These are phyloP conservation scores for Myxozyma vanderwaltii DNA, from an alignment of 805 yeast species.

Conservation along the genomic window DNA sequence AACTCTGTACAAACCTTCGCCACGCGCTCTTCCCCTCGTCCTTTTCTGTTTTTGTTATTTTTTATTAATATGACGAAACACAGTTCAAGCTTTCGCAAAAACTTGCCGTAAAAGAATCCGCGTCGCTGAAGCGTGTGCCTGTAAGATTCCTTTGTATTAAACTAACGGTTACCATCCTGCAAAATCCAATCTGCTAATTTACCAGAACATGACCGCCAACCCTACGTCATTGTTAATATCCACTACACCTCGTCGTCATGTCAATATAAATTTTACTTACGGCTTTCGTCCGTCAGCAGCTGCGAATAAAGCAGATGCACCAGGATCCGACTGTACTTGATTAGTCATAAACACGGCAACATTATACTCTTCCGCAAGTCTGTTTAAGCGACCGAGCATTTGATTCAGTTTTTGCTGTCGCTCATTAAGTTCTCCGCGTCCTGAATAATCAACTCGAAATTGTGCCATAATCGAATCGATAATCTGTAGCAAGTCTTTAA, in stretches of 20 bases:
- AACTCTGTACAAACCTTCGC: slow-evolving; percentile 50
- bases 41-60: slow-evolving; percentile 53
- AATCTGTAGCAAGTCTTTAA: slow-evolving; percentile 36
- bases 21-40: slow-evolving; percentile 77
- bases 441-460: slow-evolving; percentile 75
- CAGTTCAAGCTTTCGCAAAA: too few species aligned
- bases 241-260: too few species aligned
- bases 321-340: slow-evolving; percentile 80
- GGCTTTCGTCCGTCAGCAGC: slow-evolving; percentile 84
- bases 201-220: slow-evolving; percentile 80
- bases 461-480: slow-evolving; percentile 79
- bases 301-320: slow-evolving; percentile 76
- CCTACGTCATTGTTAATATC: slow-evolving; percentile 31
- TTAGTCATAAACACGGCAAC: slow-evolving; percentile 74
- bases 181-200: background rate
- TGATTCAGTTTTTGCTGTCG: slow-evolving; percentile 71
- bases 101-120: slow-evolving; percentile 56
- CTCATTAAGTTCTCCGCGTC: slow-evolving; percentile 76
- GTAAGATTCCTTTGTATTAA: background rate
- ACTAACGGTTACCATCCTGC: background rate
- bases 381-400: slow-evolving; percentile 53
- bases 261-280: slow-evolving; percentile 36
- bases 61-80: background rate
- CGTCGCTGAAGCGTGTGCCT: slow-evolving; percentile 64
- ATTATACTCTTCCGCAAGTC: slow-evolving; percentile 77